phyloP scores from a whole-genome alignment of 2,329 filamentous ascomycete species.

The Apiospora hydei region DNA sequence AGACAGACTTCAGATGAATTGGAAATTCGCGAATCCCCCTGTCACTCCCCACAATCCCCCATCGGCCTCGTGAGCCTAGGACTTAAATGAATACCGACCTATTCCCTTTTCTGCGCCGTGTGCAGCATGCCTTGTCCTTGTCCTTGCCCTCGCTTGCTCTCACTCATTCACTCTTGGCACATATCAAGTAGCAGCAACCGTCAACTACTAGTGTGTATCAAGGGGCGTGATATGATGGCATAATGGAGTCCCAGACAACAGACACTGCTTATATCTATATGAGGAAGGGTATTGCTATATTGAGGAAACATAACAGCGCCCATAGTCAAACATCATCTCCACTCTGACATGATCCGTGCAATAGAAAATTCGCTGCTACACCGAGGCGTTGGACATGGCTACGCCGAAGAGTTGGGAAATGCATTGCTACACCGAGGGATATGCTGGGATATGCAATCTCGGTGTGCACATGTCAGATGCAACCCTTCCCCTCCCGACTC shows the following conservation, averaged over 20 bases:
- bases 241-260: not conserved
- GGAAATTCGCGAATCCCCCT: not conserved
- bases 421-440: not conserved
- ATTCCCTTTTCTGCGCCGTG: not conserved
- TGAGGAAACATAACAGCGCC: not conserved
- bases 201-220: not conserved
- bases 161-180: not conserved
- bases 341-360: not conserved
- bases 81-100: not conserved
- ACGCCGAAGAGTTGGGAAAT: not conserved
- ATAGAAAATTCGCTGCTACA: no score
- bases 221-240: not conserved
- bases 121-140: constrained; percentile 11
- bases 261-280: not conserved
- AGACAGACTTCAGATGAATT: constrained; percentile 3
- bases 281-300: not conserved
- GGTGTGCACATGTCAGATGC: not conserved
- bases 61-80: not conserved
- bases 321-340: not conserved
- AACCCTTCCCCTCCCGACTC: not conserved
- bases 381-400: no score
- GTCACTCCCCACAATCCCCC: constrained; percentile 11
- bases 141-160: not conserved
- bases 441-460: not conserved
- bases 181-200: not conserved